Evolutionary conservation across 2,329 filamentous ascomycete genomes (phyloP).

Genomic region (Alternaria incomplexa): DNA sequence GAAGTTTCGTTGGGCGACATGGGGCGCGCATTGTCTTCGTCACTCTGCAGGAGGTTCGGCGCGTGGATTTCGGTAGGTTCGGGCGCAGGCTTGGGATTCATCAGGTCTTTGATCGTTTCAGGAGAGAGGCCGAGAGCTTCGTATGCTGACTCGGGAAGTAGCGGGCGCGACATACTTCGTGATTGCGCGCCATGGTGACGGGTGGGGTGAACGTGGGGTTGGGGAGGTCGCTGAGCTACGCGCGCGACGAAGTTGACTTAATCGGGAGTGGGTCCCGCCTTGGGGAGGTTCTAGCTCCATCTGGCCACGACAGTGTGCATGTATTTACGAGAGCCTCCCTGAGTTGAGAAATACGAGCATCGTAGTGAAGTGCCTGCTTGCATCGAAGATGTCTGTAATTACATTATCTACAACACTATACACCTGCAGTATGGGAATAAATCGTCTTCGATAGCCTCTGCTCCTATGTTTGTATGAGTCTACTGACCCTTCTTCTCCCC

Average conservation of each 20-base stretch:
- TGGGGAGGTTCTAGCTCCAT: slow-evolving; percentile 12
- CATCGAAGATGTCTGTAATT: background rate
- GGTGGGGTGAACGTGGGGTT: slow-evolving; percentile 20
- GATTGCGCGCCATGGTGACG: slow-evolving; percentile 33
- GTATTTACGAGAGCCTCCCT: background rate
- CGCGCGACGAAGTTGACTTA: slow-evolving; percentile 14
- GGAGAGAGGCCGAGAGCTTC: slow-evolving; percentile 41
- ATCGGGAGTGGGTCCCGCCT: slow-evolving; percentile 11
- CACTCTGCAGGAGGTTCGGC: slow-evolving; percentile 40
- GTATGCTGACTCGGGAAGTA: slow-evolving; percentile 46
- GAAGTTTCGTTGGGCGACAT: slow-evolving; percentile 38
- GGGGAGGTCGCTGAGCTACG: slow-evolving; percentile 1
- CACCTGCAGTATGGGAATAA: background rate
- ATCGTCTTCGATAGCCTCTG: background rate
- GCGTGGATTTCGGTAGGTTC: slow-evolving; percentile 30
- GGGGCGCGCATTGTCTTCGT: slow-evolving; percentile 26
- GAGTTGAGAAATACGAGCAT: background rate
- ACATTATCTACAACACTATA: background rate
- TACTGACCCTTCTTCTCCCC: slow-evolving; percentile 46
- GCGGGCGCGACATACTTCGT: slow-evolving; percentile 40
- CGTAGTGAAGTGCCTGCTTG: background rate
- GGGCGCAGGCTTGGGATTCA: slow-evolving; percentile 35
- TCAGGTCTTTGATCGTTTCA: slow-evolving; percentile 40
- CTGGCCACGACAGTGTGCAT: background rate
- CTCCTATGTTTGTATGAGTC: background rate